Evolutionary conservation across 2,329 filamentous ascomycete species (phyloP).

Genomic region (Curvularia hawaiiensis): DNA sequence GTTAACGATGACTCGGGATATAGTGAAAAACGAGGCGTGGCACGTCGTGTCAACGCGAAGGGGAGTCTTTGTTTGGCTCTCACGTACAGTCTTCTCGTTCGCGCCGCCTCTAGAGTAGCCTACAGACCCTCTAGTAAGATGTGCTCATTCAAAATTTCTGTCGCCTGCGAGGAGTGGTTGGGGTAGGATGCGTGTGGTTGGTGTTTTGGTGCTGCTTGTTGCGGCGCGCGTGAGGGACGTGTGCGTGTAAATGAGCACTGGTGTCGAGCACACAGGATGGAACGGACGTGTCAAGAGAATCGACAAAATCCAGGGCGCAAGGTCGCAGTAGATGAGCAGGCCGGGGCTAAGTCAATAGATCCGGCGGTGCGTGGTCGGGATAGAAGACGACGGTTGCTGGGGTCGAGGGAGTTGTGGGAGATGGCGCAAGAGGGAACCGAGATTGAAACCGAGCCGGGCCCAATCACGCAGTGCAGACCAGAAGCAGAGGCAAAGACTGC

Average conservation of each 20-base stretch:
- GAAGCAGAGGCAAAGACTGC: constrained; percentile 16
- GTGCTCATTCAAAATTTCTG: constrained; percentile 45
- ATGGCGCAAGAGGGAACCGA: constrained; percentile 19
- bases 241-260: not conserved
- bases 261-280: not conserved
- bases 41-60: constrained; percentile 2
- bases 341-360: constrained; percentile 50
- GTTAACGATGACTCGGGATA: constrained; percentile 22
- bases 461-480: constrained; percentile 18
- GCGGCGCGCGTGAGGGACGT: constrained; percentile 6
- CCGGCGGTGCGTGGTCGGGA: constrained; percentile 33
- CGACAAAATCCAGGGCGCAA: constrained; percentile 12
- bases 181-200: constrained; percentile 6
- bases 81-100: constrained; percentile 49
- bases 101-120: constrained; percentile 44
- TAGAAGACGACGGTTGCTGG: constrained; percentile 23
- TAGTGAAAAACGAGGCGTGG: constrained; percentile 2
- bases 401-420: constrained; percentile 12
- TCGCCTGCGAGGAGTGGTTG: constrained; percentile 17
- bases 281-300: constrained; percentile 21
- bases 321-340: constrained; percentile 24
- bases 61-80: constrained; percentile 4
- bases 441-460: constrained; percentile 20
- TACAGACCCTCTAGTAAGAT: constrained; percentile 40
- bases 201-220: constrained; percentile 20